Evolutionary conservation across 129 eudicot species (phyloP).

Genomic region (Heracleum sosnowskyi): DNA sequence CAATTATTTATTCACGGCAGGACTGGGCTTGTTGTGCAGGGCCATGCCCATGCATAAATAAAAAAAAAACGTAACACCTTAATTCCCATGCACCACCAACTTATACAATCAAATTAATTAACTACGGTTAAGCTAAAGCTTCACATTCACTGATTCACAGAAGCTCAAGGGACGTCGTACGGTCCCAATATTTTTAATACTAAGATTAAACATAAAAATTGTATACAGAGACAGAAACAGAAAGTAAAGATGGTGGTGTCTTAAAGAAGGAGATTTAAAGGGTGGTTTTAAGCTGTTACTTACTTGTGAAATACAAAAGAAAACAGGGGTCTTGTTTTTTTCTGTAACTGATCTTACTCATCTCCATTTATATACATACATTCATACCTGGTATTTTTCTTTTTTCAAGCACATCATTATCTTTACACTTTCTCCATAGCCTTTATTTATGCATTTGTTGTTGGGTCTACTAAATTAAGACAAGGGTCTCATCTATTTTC

Average conservation of each 20-base stretch:
- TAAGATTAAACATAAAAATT: too few species aligned
- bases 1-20: too few species aligned
- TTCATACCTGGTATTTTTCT: not conserved
- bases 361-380: not conserved
- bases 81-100: not conserved
- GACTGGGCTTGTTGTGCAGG: too few species aligned
- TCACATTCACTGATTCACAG: not conserved
- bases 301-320: conserved; percentile 1
- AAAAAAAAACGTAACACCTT: not conserved
- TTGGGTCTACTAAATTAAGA: not conserved
- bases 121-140: not conserved
- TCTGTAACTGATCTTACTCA: conserved; percentile 1
- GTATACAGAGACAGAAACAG: not conserved
- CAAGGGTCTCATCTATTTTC: not conserved
- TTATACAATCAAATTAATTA: not conserved
- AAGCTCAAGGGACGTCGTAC: not conserved
- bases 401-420: not conserved
- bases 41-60: too few species aligned
- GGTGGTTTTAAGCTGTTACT: not conserved
- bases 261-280: not conserved
- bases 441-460: not conserved
- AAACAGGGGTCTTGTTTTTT: not conserved
- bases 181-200: not conserved
- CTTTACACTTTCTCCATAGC: not conserved
- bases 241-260: not conserved